Conservation (phyloP, 768 basidiomycete species). For the Tricholoma matsutake region DNA sequence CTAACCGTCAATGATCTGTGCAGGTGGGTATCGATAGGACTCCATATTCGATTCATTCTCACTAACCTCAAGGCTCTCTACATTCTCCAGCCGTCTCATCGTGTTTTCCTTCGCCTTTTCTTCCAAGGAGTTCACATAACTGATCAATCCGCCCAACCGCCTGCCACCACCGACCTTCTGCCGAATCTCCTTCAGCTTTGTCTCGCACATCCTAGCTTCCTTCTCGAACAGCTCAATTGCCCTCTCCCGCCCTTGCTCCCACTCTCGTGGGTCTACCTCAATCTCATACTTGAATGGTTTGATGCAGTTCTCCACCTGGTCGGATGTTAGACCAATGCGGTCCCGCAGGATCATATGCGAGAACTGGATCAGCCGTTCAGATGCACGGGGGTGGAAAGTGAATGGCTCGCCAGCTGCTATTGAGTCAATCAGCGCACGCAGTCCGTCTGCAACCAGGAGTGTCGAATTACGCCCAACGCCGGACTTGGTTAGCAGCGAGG, state of each 20-base stretch:
- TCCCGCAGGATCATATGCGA: conserved; percentile 92
- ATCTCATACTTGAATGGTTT: conserved; percentile 99
- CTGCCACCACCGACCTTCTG: conserved; percentile 87
- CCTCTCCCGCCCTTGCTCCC: conserved; percentile 78
- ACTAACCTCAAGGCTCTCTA: conserved; percentile 28
- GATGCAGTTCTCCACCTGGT: conserved; percentile 99
- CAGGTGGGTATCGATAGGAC: conserved; percentile 88
- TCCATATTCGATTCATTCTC: conserved; percentile 46
- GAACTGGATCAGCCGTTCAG: conserved; percentile 88
- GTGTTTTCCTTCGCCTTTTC: conserved; percentile 69
- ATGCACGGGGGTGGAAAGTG: conserved; percentile 82
- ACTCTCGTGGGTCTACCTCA: conserved; percentile 90
- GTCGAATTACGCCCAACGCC: conserved; percentile 96
- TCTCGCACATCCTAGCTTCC: conserved; percentile 83
- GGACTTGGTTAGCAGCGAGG: conserved; percentile 90
- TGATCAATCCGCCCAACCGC: conserved; percentile 70
- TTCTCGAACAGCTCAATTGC: conserved; percentile 80
- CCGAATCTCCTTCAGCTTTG: conserved; percentile 81
- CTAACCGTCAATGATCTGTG: conserved; percentile 89
- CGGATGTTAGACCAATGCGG: conserved; percentile 89
- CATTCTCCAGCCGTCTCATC: conserved; percentile 42
- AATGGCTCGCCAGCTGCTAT: conserved; percentile 91
- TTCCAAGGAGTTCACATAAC: conserved; percentile 81
- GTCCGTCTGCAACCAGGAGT: conserved; percentile 88
- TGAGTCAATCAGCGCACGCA: conserved; percentile 85